These are phyloP conservation scores for Botryotinia convoluta DNA, from an alignment of 2,329 filamentous ascomycete species.

Conservation along the genomic window DNA sequence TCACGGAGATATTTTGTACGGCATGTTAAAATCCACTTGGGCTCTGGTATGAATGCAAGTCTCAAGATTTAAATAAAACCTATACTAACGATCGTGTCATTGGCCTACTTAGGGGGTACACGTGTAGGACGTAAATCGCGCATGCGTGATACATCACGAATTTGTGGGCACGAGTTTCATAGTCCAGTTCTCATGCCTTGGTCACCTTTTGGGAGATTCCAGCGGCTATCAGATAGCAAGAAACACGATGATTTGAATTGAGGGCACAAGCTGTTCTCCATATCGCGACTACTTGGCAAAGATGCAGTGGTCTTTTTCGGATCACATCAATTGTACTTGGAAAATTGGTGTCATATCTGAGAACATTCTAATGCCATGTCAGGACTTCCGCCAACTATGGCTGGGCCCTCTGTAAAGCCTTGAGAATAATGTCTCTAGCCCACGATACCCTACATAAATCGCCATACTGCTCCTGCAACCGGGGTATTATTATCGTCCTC, in stretches of 20 bases:
- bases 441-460: slow-evolving; percentile 21
- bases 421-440: not conserved
- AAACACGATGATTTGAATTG: not conserved
- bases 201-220: not conserved
- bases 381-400: not conserved
- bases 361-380: not conserved
- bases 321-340: not conserved
- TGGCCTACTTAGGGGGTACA: not conserved
- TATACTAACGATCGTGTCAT: not conserved
- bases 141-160: not conserved
- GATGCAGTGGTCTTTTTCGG: not conserved
- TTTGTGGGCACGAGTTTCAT: not conserved
- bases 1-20: not conserved
- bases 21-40: not conserved
- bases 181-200: not conserved
- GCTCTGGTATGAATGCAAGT: not conserved
- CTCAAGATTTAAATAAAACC: too few relatives aligned
- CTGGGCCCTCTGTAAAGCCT: not conserved
- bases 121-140: not conserved
- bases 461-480: slow-evolving; percentile 36
- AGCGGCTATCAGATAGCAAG: not conserved
- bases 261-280: not conserved
- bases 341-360: not conserved
- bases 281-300: not conserved
- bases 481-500: slow-evolving; percentile 24